Evolutionary conservation across 345 rosid genomes (phyloP).

Genomic region (Eucalyptus sp.): DNA sequence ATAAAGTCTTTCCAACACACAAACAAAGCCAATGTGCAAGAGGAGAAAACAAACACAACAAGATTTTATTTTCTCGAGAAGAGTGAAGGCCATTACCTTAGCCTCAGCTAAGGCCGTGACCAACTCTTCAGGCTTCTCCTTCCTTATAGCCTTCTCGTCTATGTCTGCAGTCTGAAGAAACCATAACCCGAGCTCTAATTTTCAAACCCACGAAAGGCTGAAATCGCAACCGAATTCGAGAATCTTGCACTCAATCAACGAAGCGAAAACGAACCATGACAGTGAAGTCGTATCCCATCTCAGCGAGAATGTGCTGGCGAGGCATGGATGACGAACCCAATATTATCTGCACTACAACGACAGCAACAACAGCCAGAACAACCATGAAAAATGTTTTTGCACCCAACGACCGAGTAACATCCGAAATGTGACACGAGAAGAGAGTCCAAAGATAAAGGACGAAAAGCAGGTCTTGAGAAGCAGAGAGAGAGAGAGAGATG

Average conservation of each 20-base stretch:
- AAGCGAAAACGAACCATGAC: constrained; percentile 18
- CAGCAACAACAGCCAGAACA: not conserved
- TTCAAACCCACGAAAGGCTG: not conserved
- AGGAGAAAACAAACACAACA: not conserved
- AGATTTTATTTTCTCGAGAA: not conserved
- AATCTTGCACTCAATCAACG: not conserved
- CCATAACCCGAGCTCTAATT: not conserved
- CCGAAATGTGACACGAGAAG: not conserved
- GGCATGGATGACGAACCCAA: constrained; percentile 79
- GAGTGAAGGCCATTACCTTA: constrained; percentile 31
- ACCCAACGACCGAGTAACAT: not conserved
- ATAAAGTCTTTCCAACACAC: not conserved
- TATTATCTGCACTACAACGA: constrained; percentile 36
- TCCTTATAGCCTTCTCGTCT: constrained; percentile 72
- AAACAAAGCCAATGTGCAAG: not conserved
- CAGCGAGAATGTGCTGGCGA: constrained; percentile 53
- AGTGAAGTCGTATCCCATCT: constrained; percentile 85
- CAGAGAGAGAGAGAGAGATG: not conserved
- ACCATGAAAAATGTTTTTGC: not conserved
- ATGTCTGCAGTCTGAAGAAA: constrained; percentile 72
- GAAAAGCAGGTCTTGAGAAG: not conserved
- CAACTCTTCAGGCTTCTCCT: constrained; percentile 77
- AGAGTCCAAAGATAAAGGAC: not conserved
- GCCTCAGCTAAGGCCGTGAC: constrained; percentile 88
- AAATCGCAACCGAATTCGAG: not conserved